These are phyloP conservation scores for Kitagawia praeruptora DNA, from an alignment of 129 eudicot genomes.

Conservation along the genomic window DNA sequence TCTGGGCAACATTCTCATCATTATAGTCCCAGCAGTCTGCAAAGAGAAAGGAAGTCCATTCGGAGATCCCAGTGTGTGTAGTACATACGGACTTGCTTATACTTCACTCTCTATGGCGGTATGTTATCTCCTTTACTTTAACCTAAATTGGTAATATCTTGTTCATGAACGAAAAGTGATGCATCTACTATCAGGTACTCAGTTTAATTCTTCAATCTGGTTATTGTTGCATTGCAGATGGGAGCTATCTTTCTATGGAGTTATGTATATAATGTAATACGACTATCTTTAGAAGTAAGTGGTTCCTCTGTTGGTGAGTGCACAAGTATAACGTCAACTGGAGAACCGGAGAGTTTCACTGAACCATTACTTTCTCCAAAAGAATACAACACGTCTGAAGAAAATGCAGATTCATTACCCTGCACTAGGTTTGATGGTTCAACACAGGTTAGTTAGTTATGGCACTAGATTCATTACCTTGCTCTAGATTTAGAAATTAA, in stretches of 20 bases:
- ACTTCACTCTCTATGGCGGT: conserved; percentile 95
- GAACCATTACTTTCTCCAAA: conserved; percentile 34
- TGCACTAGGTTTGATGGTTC: conserved; percentile 16
- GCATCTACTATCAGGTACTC: neutral
- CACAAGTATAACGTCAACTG: neutral
- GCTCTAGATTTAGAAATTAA: neutral
- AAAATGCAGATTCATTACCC: conserved; percentile 16
- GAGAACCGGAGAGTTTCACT: conserved; percentile 11
- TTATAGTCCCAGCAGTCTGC: conserved; percentile 82
- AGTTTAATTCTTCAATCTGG: neutral
- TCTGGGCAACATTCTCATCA: conserved; percentile 66
- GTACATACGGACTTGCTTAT: conserved; percentile 52
- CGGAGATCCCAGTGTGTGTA: conserved; percentile 62
- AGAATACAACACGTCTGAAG: conserved; percentile 9
- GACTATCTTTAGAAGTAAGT: conserved; percentile 37
- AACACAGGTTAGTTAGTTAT: conserved; percentile 31
- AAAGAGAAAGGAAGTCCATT: conserved; percentile 82
- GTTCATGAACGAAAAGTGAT: neutral
- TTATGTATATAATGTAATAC: conserved; percentile 68
- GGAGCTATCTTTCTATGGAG: conserved; percentile 74
- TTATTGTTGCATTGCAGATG: conserved; percentile 35
- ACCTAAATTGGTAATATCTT: neutral
- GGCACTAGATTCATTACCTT: neutral
- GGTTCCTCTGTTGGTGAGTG: conserved; percentile 18
- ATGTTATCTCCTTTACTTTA: conserved; percentile 8